Evolutionary conservation across 371 early-diverging fungal genomes (phyloP).

Genomic region (Catenaria anguillulae): DNA sequence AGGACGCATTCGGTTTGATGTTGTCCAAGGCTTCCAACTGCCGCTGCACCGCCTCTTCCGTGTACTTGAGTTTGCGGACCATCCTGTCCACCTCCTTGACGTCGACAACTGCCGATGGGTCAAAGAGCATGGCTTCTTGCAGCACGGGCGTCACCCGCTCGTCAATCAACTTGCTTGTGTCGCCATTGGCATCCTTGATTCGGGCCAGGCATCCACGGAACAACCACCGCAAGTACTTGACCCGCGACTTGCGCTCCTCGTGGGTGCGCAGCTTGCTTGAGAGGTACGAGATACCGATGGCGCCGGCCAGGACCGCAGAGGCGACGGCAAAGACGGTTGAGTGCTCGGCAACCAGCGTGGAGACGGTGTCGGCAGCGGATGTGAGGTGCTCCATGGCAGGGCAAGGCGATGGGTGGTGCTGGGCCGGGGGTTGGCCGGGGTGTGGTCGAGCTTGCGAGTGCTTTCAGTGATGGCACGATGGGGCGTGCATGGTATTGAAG

Average conservation of each 20-base stretch:
- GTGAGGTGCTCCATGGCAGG: too few species aligned
- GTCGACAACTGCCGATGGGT: too few species aligned
- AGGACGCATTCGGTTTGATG: neutral
- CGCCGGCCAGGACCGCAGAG: neutral
- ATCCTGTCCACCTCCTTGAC: neutral
- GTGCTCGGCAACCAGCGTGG: too few species aligned
- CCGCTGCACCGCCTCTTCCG: neutral
- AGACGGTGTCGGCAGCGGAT: too few species aligned
- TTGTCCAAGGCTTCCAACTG: neutral
- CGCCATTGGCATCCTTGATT: neutral
- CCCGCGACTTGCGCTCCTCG: neutral
- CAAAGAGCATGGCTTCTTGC: too few species aligned
- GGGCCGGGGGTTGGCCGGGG: too few species aligned
- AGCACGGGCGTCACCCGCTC: neutral
- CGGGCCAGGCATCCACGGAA: neutral
- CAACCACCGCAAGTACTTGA: neutral
- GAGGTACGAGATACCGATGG: neutral
- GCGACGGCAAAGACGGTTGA: too few species aligned
- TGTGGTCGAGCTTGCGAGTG: too few species aligned
- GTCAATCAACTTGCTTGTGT: neutral
- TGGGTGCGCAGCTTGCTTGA: neutral
- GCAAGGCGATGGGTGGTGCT: too few species aligned
- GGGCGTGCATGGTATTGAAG: too few species aligned
- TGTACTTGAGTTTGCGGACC: neutral
- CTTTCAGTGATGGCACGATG: too few species aligned